Conservation (phyloP, 1,284 basidiomycete genomes). For the Xerocomus minutiporus region DNA sequence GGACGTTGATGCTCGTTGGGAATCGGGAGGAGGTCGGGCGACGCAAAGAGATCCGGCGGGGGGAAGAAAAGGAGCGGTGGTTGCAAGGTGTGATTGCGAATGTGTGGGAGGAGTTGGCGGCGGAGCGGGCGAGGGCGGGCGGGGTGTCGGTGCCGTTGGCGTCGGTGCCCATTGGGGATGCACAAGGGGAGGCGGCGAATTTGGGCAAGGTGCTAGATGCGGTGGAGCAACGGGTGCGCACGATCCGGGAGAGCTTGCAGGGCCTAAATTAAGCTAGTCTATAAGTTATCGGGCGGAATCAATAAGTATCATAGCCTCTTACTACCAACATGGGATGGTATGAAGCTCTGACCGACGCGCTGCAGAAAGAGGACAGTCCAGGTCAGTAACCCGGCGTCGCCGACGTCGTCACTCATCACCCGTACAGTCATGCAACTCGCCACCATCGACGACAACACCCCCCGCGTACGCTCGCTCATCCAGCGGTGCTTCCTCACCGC, state of each 20-base stretch:
- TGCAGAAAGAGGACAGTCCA: conserved; percentile 36
- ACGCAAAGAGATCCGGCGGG: conserved; percentile 51
- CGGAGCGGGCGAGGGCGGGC: conserved; percentile 27
- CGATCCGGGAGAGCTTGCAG: conserved; percentile 38
- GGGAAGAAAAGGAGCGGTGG: conserved; percentile 69
- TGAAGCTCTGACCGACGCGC: conserved; percentile 41
- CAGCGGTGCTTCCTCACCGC: conserved; percentile 53
- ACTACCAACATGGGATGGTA: conserved; percentile 40
- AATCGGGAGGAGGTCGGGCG: conserved; percentile 50
- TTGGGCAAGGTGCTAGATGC: conserved; percentile 50
- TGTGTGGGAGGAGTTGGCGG: conserved; percentile 66
- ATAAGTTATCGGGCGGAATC: no score
- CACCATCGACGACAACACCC: conserved; percentile 45
- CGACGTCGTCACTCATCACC: not conserved
- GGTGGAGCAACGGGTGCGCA: conserved; percentile 50
- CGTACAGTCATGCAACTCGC: conserved; percentile 56
- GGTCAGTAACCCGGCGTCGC: conserved; percentile 9
- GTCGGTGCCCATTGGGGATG: conserved; percentile 28
- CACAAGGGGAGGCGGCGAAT: conserved; percentile 48
- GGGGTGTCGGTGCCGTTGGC: conserved; percentile 16
- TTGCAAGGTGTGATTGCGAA: conserved; percentile 64
- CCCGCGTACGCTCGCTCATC: conserved; percentile 57
- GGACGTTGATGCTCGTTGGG: conserved; percentile 60
- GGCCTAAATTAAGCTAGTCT: conserved; percentile 8
- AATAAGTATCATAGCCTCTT: no score